phyloP scores from a whole-genome alignment of 2,329 filamentous ascomycete species.

The Penicillium frequentans region DNA sequence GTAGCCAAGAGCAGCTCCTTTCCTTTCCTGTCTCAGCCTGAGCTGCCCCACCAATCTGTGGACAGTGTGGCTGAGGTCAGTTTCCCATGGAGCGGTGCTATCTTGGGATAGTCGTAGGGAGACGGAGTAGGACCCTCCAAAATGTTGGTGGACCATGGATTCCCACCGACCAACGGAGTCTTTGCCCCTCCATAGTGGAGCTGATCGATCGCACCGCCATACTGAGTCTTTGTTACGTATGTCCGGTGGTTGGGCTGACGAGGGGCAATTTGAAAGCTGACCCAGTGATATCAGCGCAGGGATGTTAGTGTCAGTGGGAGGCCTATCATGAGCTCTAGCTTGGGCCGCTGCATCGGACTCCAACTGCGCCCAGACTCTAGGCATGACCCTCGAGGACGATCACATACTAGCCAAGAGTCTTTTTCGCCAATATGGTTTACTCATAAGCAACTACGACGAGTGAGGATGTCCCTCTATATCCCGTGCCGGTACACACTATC shows the following conservation, averaged over 20 bases:
- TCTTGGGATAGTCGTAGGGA: slow-evolving; percentile 4
- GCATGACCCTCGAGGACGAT: background rate
- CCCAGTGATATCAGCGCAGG: slow-evolving; percentile 6
- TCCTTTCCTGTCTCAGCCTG: slow-evolving; percentile 15
- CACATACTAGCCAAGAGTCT: background rate
- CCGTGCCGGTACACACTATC: background rate
- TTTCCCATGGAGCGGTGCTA: background rate
- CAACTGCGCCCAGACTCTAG: background rate
- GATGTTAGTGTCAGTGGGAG: background rate
- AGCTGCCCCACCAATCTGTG: slow-evolving; percentile 13
- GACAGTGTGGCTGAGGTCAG: slow-evolving; percentile 14
- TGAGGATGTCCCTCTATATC: background rate
- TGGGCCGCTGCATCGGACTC: background rate
- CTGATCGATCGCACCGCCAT: slow-evolving; percentile 6
- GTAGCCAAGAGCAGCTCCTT: slow-evolving; percentile 6
- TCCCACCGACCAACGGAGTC: background rate
- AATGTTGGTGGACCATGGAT: slow-evolving; percentile 13
- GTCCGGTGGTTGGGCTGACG: background rate
- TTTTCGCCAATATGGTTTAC: background rate
- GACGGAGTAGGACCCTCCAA: slow-evolving; percentile 8
- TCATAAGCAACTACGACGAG: background rate
- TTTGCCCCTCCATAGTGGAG: slow-evolving; percentile 11
- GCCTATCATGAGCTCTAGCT: background rate
- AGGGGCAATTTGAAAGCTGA: slow-evolving; percentile 1
- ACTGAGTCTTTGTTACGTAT: background rate